Conservation (phyloP, 495 filamentous ascomycete genomes). For the Neohortaea acidophila region DNA sequence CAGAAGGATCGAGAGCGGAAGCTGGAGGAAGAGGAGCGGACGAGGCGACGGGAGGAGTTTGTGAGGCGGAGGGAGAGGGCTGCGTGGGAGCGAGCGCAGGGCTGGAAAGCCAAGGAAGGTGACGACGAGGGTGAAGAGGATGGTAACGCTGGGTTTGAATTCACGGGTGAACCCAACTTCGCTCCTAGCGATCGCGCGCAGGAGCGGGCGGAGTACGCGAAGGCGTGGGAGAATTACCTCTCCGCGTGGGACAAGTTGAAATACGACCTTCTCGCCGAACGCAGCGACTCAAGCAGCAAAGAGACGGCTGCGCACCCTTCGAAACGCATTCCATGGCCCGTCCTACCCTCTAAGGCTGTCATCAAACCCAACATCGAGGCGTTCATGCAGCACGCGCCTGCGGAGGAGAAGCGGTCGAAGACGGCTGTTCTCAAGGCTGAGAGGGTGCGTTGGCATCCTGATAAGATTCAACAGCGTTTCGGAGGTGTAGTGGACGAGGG, state of each 20-base stretch:
- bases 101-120: conserved; percentile 22
- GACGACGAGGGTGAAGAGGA: conserved; percentile 24
- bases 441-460: conserved; percentile 89
- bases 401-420: conserved; percentile 9
- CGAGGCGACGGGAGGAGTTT: conserved; percentile 27
- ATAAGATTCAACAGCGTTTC: conserved; percentile 89
- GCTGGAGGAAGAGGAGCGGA: conserved; percentile 32
- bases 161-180: conserved; percentile 31
- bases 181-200: neutral
- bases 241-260: conserved; percentile 13
- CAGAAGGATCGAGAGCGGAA: conserved; percentile 36
- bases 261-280: conserved; percentile 9
- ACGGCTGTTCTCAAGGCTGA: conserved; percentile 57
- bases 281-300: neutral
- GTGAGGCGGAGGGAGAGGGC: conserved; percentile 24
- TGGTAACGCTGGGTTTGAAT: conserved; percentile 33
- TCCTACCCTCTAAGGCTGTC: conserved; percentile 8
- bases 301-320: neutral
- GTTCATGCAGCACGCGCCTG: conserved; percentile 43
- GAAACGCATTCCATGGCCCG: conserved; percentile 18
- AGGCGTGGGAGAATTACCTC: conserved; percentile 12
- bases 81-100: conserved; percentile 28
- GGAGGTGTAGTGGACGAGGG: conserved; percentile 50
- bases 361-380: conserved; percentile 14
- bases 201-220: conserved; percentile 6